A percentile compares a stretch with the other conserved stretches of the same genome.
These are phyloP conservation scores for Aquilaria agallochum DNA, from an alignment of 441 rosid species.

Conservation along the genomic window DNA sequence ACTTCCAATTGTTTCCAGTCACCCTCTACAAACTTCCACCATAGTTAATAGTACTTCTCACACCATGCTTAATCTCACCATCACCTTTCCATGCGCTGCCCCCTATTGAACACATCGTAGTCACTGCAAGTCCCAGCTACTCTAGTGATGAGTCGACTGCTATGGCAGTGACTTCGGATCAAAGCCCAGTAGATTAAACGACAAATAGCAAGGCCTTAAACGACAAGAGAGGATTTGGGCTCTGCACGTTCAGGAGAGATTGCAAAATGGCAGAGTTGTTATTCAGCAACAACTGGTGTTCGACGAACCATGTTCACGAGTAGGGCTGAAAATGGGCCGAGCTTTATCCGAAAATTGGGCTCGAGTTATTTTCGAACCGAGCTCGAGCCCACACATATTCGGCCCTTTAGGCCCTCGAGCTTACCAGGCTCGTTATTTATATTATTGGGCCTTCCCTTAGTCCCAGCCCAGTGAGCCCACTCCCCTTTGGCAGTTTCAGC, in stretches of 20 bases:
- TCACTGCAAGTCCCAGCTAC: constrained; percentile 22
- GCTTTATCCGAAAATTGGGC: too few relatives aligned
- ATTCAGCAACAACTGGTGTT: constrained; percentile 2
- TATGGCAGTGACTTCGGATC: constrained; percentile 30
- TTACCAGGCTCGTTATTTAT: too few relatives aligned
- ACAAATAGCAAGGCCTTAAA: constrained; percentile 48
- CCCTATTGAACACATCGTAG: not conserved
- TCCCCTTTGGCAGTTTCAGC: too few relatives aligned
- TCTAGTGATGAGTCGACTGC: constrained; percentile 25
- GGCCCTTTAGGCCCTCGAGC: too few relatives aligned
- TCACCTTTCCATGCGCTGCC: constrained; percentile 23
- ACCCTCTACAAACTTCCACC: constrained; percentile 28
- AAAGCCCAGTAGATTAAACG: constrained; percentile 22
- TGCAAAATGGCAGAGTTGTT: constrained; percentile 7
- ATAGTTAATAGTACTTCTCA: constrained; percentile 22
- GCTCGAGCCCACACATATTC: too few relatives aligned
- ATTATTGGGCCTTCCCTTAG: too few relatives aligned
- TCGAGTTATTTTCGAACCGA: too few relatives aligned
- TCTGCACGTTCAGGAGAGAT: constrained; percentile 29
- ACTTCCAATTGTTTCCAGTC: constrained; percentile 24
- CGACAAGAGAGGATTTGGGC: constrained; percentile 29
- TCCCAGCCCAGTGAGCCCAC: too few relatives aligned
- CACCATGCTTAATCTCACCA: constrained; percentile 14
- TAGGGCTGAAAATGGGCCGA: too few relatives aligned
- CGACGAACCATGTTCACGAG: too few relatives aligned